Percentiles rank a stretch among this genome's conserved stretches.
Conservation (phyloP, 805 yeast genomes). For the Ogataea nitratoaversa region DNA sequence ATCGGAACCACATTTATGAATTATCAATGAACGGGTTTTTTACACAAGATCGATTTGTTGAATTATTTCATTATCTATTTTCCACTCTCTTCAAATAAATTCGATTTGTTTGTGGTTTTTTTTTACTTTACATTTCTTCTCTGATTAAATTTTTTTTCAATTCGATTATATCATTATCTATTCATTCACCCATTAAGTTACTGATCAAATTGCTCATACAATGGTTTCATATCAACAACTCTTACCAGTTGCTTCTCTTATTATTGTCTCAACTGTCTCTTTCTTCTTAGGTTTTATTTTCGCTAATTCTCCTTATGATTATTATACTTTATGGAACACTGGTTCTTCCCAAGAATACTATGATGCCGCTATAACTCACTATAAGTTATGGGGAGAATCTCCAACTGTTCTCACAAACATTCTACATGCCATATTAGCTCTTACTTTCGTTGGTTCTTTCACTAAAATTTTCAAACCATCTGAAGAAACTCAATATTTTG, state of each 20-base stretch:
- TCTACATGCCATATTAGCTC: slow-evolving; percentile 53
- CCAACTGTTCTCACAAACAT: slow-evolving; percentile 57
- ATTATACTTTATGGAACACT: slow-evolving; percentile 65
- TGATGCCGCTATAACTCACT: slow-evolving; percentile 64
- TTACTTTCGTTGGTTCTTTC: slow-evolving; percentile 71
- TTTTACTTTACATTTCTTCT: too few relatives aligned
- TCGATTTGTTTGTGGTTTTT: too few relatives aligned
- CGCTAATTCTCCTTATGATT: slow-evolving; percentile 80
- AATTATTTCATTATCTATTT: too few relatives aligned
- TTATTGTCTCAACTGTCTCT: slow-evolving; percentile 44
- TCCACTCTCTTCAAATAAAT: too few relatives aligned
- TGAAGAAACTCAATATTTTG: slow-evolving; percentile 81
- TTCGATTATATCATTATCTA: too few relatives aligned
- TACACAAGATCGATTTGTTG: too few relatives aligned
- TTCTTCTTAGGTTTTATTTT: slow-evolving; percentile 78
- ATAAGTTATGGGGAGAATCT: slow-evolving; percentile 64
- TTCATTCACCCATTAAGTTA: too few relatives aligned
- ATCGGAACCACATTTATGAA: too few relatives aligned
- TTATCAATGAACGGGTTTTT: too few relatives aligned
- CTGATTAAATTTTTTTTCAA: too few relatives aligned
- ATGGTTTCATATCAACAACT: slow-evolving; percentile 28
- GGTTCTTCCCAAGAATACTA: slow-evolving; percentile 49
- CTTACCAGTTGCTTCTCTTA: slow-evolving; percentile 31
- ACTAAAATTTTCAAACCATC: slow-evolving; percentile 83
- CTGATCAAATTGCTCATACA: too few relatives aligned